Evolutionary conservation across 2,329 filamentous ascomycete genomes (phyloP), one percentile per base, ranked within the genome.

Genomic region (Cladophialophora immunda): DNA sequence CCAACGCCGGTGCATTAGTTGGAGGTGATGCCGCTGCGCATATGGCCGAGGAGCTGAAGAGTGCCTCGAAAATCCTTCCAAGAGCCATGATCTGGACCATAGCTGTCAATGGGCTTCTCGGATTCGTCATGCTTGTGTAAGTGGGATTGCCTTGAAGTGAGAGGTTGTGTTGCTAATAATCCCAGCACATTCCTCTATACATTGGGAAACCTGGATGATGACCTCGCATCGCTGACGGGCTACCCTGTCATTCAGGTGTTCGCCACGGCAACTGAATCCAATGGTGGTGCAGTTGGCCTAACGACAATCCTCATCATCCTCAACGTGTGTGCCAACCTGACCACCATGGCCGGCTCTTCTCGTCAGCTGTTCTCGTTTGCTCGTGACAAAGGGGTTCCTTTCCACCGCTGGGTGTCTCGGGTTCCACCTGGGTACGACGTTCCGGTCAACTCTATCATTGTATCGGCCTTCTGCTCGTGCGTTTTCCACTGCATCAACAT

Each of bases 391-490:
- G 78, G 76, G 2, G 70, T 79, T 13, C 78, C 78, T 1, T 75
- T 73, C 34, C 74, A 75, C 71, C 53, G 36, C 17, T 66, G 56
- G 61, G 27, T 70, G 19, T 55, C 64, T 25, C 29, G 45, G 5
- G 69, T 69, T 11, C 55, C 55, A 13, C 17, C 57, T 19, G 57
- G 66, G 11, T 68, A 55, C 29, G 62, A 65, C 22, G 53, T 68
- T 13, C 66, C 66, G 27, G 45, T 68, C 19, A 54, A 57, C 32
- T 57, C 67, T 15, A 58, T 70, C 29, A 41, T 66, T 75, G 83
- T 81, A 72, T 81, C 78, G 75, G 84, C 82, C 55, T 76, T 77
- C 54, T 83, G 78, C n/a, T 80, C 71, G 62, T 83, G 78, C 54
- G 74, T 74, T 70, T 76, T 81, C 62, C 84, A 82, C 70, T 62